Evolutionary conservation across 1,284 basidiomycete genomes (phyloP), one percentile per base, ranked within the genome.

Genomic region (Tilletia walkeri): DNA sequence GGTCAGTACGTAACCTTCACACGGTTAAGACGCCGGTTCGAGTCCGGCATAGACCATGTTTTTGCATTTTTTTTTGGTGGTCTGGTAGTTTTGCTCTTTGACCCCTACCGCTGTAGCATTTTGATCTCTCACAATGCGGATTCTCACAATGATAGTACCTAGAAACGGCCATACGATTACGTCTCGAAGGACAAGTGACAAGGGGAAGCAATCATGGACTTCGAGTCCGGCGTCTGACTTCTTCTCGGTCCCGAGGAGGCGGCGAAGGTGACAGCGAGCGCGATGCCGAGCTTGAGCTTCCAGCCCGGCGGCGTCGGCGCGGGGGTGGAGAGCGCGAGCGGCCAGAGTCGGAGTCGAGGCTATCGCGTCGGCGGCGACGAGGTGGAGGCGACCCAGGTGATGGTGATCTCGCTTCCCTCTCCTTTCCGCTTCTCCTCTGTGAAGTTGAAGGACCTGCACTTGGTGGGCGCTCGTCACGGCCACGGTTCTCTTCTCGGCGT

Each of bases 221-320:
- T 30, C 24, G 24, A 30, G 24, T 30, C 24, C 24, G 24, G 24
- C 24, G 24, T 30, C 24, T 30, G 54, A 56, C 20, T 12, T 24
- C 34, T 56, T 30, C 54, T 6, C 54, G 54, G 2, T 34, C 20
- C 5, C 20, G 54, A 56, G 54, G 54, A 30, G n/a, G 54, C 24
- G 54, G 54, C 20, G 54, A 56, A 34, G n/a, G 54, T 16, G 69
- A 72, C 49, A 71, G 76, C 34, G 72, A 75, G n/a, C 74, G 73
- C n/a, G 14, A 14, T 45, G 1, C 41, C 1, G 79, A 78, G 10
- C 59, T 63, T 38, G 59, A 30, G 24, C 24, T 30, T 30, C 24
- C 24, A 30, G 24, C 16, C 16, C n/a, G 59, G 14, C 54, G 54
- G 24, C 54, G 54, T 9, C 50, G 50, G n/a, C 50, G 50, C 16